Base-by-base conservation (phyloP, 352 stramenopile species). In the Phytophthora citricola region DNA sequence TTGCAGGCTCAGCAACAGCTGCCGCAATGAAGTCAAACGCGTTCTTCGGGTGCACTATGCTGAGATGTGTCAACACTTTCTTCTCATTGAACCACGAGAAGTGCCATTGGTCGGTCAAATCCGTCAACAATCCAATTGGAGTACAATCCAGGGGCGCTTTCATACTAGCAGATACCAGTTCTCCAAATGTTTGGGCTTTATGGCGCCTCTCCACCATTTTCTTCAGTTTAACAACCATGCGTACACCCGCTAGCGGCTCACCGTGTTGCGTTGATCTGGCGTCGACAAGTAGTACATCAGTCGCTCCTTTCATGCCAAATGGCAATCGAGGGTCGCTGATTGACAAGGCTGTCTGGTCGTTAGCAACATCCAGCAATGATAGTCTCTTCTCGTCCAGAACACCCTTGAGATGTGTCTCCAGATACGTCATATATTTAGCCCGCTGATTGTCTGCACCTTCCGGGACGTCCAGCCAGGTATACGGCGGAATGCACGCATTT, bases 71-170 rank as follows among this genome's bases (percentile, higher is more conserved):
- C 20, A 62, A 46, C n/a, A 24, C 27, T 36, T 53, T 44, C 29
- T 62, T 62, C 41, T 62, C 41, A 27, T 51, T 62, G 41, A 62
- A 62, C 41, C 54, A 62, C 29, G 31, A 54, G 22, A 52, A 62
- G 31, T 62, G 14, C 43, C 8, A 36, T 36, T 14, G 7, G 29
- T 11, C 29, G 29, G 0, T 10, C 29, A 34, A 34, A 34, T 34
- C 29, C 29, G 29, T 34, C 6, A 34, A 6, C 29, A 34, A 34
- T 0, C 29, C 29, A 32, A 32, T 32, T 32, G 29, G 29, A 10
- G 29, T 32, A 10, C 9, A 3, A 4, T 12, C 11, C 7, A 17
- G 17, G 17, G 1, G 31, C 31, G 31, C 31, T 36, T 36, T 36
- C 31, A 36, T 9, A 34, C 29, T 34, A 11, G 53, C 53, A 43